Evolutionary conservation across 2,329 filamentous ascomycete species (phyloP).

Genomic region (Diaporthe humulicola): DNA sequence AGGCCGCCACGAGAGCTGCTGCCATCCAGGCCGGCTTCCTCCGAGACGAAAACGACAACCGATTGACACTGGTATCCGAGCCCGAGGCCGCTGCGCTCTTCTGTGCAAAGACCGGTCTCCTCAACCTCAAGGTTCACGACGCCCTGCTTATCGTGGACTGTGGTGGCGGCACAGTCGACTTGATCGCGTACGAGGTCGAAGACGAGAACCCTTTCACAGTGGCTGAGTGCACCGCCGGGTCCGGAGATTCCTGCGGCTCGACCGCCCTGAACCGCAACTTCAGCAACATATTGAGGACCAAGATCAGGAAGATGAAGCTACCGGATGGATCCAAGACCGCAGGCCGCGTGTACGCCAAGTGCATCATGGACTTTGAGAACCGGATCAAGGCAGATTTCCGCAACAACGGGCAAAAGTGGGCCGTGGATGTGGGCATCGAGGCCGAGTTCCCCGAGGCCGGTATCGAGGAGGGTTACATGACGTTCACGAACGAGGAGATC

Average conservation of each 20-base stretch:
- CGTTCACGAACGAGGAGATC: conserved; percentile 99
- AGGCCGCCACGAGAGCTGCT: conserved; percentile 94
- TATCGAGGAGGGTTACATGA: conserved; percentile 99
- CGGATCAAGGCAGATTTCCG: conserved; percentile 99
- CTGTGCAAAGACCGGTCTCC: conserved; percentile 94
- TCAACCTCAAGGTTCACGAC: conserved; percentile 98
- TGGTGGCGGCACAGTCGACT: conserved; percentile 97
- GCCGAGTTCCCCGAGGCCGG: conserved; percentile 97
- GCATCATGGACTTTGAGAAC: conserved; percentile 99
- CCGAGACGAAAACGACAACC: conserved; percentile 97
- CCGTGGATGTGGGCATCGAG: conserved; percentile 98
- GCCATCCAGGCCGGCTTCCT: conserved; percentile 98
- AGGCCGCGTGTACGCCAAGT: conserved; percentile 98
- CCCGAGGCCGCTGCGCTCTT: conserved; percentile 97
- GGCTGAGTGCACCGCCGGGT: conserved; percentile 96
- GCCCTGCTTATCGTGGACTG: conserved; percentile 99
- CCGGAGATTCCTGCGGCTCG: conserved; percentile 97
- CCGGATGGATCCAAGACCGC: conserved; percentile 97
- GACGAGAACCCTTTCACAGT: conserved; percentile 98
- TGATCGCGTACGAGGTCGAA: conserved; percentile 99
- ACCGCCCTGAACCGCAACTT: conserved; percentile 98
- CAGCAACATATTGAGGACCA: conserved; percentile 96
- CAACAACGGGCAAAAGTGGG: conserved; percentile 99
- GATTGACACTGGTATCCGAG: conserved; percentile 93
- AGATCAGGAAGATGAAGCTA: conserved; percentile 99